phyloP scores from a whole-genome alignment of 2,329 filamentous ascomycete species.

The Aspergillus ruber region DNA sequence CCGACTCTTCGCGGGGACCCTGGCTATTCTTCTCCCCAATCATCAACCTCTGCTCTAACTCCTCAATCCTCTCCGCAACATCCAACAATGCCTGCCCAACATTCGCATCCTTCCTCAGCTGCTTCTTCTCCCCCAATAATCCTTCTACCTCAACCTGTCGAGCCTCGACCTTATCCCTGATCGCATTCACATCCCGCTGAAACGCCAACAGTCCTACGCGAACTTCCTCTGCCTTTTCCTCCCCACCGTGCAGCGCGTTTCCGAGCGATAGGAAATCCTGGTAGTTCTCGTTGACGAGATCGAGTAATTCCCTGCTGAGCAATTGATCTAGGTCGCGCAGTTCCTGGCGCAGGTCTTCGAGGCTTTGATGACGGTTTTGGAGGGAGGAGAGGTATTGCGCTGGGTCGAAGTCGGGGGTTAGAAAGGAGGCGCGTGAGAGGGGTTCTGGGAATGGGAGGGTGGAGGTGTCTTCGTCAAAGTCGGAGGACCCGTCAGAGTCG shows the following conservation, averaged over 20 bases:
- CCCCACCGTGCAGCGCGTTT: slow-evolving; percentile 73
- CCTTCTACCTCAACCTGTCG: slow-evolving; percentile 57
- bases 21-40: slow-evolving; percentile 44
- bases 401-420: slow-evolving; percentile 69
- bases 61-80: slow-evolving; percentile 42
- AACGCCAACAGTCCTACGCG: slow-evolving; percentile 83
- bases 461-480: slow-evolving; percentile 54
- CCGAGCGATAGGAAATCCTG: slow-evolving; percentile 83
- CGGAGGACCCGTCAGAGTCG: slow-evolving; percentile 42
- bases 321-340: slow-evolving; percentile 72
- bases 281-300: slow-evolving; percentile 94
- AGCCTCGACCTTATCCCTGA: slow-evolving; percentile 60
- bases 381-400: slow-evolving; percentile 76
- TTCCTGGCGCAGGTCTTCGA: slow-evolving; percentile 85
- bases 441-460: slow-evolving; percentile 83
- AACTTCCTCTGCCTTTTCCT: slow-evolving; percentile 86
- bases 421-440: slow-evolving; percentile 75
- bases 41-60: slow-evolving; percentile 63
- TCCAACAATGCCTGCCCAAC: slow-evolving; percentile 47
- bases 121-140: slow-evolving; percentile 60
- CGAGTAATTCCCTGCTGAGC: slow-evolving; percentile 79
- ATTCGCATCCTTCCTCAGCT: slow-evolving; percentile 59
- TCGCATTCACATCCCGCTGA: slow-evolving; percentile 68
- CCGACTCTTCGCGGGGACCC: slow-evolving; percentile 12
- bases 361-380: slow-evolving; percentile 83